phyloP scores from a whole-genome alignment of 2,329 filamentous ascomycete genomes.

The Lachnellula occidentalis region DNA sequence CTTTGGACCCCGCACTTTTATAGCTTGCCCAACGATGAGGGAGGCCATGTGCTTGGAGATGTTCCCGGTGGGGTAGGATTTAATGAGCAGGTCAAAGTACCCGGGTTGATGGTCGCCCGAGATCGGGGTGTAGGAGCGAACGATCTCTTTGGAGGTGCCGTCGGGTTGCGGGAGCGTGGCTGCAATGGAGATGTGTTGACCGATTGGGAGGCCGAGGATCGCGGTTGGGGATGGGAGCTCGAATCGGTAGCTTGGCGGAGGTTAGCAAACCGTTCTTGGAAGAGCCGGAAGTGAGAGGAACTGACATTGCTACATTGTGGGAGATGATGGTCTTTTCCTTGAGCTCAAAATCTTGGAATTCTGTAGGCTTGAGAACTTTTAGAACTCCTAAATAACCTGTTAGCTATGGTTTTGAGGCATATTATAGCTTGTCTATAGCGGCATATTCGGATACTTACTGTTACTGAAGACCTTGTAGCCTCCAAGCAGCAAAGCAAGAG shows the following conservation, averaged over 20 bases:
- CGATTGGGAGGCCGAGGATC: slow-evolving; percentile 93
- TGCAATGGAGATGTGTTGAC: slow-evolving; percentile 96
- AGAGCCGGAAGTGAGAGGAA: background rate
- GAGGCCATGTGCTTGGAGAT: slow-evolving; percentile 90
- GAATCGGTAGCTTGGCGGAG: slow-evolving; percentile 75
- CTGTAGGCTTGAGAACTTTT: slow-evolving; percentile 79
- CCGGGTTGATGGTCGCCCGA: slow-evolving; percentile 84
- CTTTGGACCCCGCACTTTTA: slow-evolving; percentile 91
- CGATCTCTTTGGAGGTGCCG: slow-evolving; percentile 73
- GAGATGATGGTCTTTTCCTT: slow-evolving; percentile 93
- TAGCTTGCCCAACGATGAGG: slow-evolving; percentile 75
- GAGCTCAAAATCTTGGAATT: slow-evolving; percentile 88
- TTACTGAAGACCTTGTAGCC: slow-evolving; percentile 66
- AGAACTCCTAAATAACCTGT: slow-evolving; percentile 52
- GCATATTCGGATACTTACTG: slow-evolving; percentile 48
- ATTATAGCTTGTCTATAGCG: background rate
- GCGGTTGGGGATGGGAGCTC: slow-evolving; percentile 69
- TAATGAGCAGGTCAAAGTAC: slow-evolving; percentile 94
- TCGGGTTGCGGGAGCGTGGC: slow-evolving; percentile 62
- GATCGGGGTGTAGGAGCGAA: slow-evolving; percentile 89
- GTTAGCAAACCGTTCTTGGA: slow-evolving; percentile 13
- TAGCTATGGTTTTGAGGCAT: slow-evolving; percentile 5
- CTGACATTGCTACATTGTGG: slow-evolving; percentile 94
- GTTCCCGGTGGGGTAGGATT: slow-evolving; percentile 95
- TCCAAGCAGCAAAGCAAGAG: slow-evolving; percentile 60